phyloP scores from a whole-genome alignment of 805 yeast species.

The Saccharomycopsis oosterbeekiorum region DNA sequence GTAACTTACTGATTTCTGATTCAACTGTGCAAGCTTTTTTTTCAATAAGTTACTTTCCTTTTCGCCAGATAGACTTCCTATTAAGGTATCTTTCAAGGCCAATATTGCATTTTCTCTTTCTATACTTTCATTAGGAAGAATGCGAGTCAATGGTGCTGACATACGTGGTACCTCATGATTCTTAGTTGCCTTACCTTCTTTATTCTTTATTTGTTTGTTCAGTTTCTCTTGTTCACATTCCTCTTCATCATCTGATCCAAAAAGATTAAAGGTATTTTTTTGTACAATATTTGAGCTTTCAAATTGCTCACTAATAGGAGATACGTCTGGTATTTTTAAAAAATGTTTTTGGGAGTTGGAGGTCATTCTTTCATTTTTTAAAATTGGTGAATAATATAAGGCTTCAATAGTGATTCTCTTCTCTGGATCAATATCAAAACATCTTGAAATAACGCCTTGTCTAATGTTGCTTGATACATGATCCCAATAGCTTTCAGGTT shows the following conservation, averaged over 20 bases:
- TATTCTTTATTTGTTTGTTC: conserved; percentile 2
- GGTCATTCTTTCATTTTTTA: background rate
- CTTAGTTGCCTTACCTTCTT: background rate
- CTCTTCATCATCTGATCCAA: conserved; percentile 1
- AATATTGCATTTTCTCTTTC: background rate
- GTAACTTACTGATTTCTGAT: conserved; percentile 9
- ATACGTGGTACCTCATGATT: background rate
- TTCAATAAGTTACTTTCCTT: background rate
- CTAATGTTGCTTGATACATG: conserved; percentile 43
- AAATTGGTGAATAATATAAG: conserved; percentile 20
- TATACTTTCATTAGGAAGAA: background rate
- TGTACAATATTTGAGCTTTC: background rate
- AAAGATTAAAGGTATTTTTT: background rate
- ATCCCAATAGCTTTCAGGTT: conserved; percentile 50
- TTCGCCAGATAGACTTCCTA: background rate
- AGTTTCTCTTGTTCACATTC: conserved; percentile 5
- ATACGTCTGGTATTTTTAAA: background rate
- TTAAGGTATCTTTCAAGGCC: background rate
- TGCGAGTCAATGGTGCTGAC: background rate
- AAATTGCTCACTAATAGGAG: background rate
- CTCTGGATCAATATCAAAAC: conserved; percentile 38
- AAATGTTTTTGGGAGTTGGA: background rate
- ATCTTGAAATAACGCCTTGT: conserved; percentile 40
- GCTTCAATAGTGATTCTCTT: conserved; percentile 38
- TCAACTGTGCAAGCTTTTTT: background rate